Evolutionary conservation across 2,329 filamentous ascomycete genomes (phyloP), one percentile per base, ranked within the genome.

Genomic region (Ophiostoma ulmi): DNA sequence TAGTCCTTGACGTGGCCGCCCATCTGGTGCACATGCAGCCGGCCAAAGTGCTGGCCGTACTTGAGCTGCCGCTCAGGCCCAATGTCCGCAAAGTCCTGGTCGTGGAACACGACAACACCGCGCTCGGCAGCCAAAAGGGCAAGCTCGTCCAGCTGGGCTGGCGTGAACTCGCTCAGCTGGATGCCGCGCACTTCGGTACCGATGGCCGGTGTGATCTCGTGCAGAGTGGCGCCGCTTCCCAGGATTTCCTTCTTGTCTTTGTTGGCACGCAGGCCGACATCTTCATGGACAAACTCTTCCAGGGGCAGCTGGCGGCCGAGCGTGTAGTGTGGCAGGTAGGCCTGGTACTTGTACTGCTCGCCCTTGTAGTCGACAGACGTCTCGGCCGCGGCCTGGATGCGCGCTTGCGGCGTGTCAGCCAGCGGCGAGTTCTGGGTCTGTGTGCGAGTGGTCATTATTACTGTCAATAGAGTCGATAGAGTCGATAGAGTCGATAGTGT

Each of bases 41-140:
- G 76, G 11, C 81, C 82, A 73, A 81, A 84, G 75, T 84, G 80
- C 72, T 80, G 78, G 66, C 83, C 83, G 2, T 84, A 75, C 22
- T 78, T 75, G 7, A 80, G 79, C 70, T 83, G 79, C 8, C 78
- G 73, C 52, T 78, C 79, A 0, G 76, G 81, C 1, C 73, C 73
- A 65, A 71, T 72, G 41, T 72, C 72, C 69, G 75, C 72, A 70
- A 72, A 79, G 73, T 83, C 80, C 71, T 84, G 82, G 65, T 79
- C 76, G 11, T 78, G 77, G 31, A 72, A 71, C 10, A 72, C 38
- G 20, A 72, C 67, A 20, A 70, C 70, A 13, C 72, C 72, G 39
- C 72, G 72, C 66, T 72, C 70, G 5, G 72, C 70, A 4, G 70
- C 38, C 35, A 71, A 48, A 1, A 72, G 48, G 0, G 72, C 72